phyloP scores from a whole-genome alignment of 768 basidiomycete species.

The Mycena olivaceomarginata region DNA sequence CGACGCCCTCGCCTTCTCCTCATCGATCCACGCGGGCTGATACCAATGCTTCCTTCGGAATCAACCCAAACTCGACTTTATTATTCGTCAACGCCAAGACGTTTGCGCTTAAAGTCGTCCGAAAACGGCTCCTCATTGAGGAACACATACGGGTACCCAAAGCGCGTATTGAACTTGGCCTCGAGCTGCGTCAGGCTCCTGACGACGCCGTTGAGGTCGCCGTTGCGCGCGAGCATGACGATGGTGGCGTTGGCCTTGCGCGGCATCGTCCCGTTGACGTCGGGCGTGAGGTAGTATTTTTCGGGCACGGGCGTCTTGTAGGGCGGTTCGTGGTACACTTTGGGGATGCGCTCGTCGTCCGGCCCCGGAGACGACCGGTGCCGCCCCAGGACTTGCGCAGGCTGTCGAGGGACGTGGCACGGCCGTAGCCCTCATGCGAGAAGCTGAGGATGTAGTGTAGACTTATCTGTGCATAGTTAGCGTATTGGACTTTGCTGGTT shows the following conservation, averaged over 20 bases:
- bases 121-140: conserved; percentile 91
- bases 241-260: conserved; percentile 89
- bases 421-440: conserved; percentile 79
- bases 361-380: neutral
- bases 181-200: conserved; percentile 87
- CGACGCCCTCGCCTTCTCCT: conserved; percentile 73
- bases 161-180: conserved; percentile 76
- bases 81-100: conserved; percentile 51
- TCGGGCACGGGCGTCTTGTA: conserved; percentile 78
- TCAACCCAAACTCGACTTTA: conserved; percentile 71
- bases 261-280: conserved; percentile 51
- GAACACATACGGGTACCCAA: conserved; percentile 91
- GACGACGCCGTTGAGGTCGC: conserved; percentile 75
- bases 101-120: conserved; percentile 80
- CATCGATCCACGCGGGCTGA: conserved; percentile 88
- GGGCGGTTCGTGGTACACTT: conserved; percentile 58
- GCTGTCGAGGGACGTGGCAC: conserved; percentile 71
- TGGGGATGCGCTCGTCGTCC: neutral
- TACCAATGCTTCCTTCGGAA: conserved; percentile 84
- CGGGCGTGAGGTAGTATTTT: conserved; percentile 68
- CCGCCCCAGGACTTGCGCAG: conserved; percentile 59
- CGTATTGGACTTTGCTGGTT: neutral
- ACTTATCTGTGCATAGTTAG: conserved; percentile 53
- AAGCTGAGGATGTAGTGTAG: conserved; percentile 81
- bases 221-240: conserved; percentile 85